Base-by-base conservation (phyloP, 345 rosid genomes). In the Noccaea caerulescens region DNA sequence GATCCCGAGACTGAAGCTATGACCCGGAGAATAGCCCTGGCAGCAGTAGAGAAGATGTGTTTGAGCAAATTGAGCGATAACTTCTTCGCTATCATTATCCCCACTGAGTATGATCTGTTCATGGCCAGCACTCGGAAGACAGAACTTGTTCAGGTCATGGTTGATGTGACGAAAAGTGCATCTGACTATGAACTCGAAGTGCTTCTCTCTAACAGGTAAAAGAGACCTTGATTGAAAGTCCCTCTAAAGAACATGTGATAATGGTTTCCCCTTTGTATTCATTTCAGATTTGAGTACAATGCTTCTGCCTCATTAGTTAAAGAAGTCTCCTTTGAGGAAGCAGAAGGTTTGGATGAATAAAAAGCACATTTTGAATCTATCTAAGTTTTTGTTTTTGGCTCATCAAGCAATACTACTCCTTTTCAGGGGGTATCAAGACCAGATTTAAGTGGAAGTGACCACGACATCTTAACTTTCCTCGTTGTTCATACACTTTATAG, bases 41-140 rank as follows among this genome's bases (percentile, higher is more conserved):
- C 96, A 5, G 90, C 97, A 5, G 88, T 95, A 33, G 97, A 95
- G 39, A 95, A 83, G 76, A 76, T 90, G 72, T 86, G 82, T 72
- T 79, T 95, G 77, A 95, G 98, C 59, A 93, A 92, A 76, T 70
- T 90, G 18, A 79, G 85, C 42, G 98, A 95, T 79, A 89, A 90
- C 78, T 95, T 95, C 84, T 87, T 91, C 62, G 86, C 98, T 0
- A 72, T 95, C 65, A 78, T 95, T 34, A 76, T 95, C 47, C 98
- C 98, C 9, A 90, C 91, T 0, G 99, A 92, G 81, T 95, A 95
- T 72, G 99, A 95, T 82, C 58, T 92, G 6, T 91, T 95, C 47
- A 86, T 92, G 93, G 96, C 98, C 33, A 88, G 97, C 50, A 87
- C 98, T 12, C 84, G 97, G 25, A 95, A 92, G 81, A 84, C 88